Percentiles rank a stretch among this genome's conserved stretches.
phyloP scores from a whole-genome alignment of 192 early-diverging fungal genomes.

The Backusella australiensis region DNA sequence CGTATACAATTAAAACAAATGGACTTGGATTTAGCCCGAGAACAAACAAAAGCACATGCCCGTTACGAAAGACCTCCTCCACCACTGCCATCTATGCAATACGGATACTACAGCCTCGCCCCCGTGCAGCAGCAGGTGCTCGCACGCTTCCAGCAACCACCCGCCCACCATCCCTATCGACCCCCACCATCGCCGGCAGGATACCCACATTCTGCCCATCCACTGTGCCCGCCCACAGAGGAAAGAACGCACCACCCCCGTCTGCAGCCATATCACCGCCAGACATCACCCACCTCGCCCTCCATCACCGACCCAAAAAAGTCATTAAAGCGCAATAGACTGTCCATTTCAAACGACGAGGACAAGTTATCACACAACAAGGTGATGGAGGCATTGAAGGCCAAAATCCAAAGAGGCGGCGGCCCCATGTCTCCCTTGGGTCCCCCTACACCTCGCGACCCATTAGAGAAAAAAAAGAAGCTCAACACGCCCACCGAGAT shows the following conservation, averaged over 20 bases:
- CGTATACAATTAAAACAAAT: constrained; percentile 25
- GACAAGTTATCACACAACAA: constrained; percentile 23
- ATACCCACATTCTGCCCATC: constrained; percentile 23
- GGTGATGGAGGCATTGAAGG: constrained; percentile 31
- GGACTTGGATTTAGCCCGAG: constrained; percentile 24
- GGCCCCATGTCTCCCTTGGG: neutral
- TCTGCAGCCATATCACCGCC: neutral
- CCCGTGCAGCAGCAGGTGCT: constrained; percentile 28
- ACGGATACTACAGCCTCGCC: constrained; percentile 5
- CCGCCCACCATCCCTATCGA: neutral
- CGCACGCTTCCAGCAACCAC: constrained; percentile 16
- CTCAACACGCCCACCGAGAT: neutral
- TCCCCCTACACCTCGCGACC: neutral
- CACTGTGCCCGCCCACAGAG: constrained; percentile 3
- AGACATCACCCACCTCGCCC: neutral
- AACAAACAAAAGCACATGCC: constrained; percentile 12
- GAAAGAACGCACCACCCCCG: neutral
- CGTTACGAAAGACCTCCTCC: constrained; percentile 8
- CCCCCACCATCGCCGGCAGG: constrained; percentile 6
- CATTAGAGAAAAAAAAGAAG: neutral
- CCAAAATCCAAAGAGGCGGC: constrained; percentile 25
- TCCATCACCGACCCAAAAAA: neutral
- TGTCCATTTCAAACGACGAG: constrained; percentile 4
- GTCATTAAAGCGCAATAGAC: neutral
- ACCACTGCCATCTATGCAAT: neutral